Evolutionary conservation across 768 basidiomycete species (phyloP).

Genomic region (Serendipita sp.): DNA sequence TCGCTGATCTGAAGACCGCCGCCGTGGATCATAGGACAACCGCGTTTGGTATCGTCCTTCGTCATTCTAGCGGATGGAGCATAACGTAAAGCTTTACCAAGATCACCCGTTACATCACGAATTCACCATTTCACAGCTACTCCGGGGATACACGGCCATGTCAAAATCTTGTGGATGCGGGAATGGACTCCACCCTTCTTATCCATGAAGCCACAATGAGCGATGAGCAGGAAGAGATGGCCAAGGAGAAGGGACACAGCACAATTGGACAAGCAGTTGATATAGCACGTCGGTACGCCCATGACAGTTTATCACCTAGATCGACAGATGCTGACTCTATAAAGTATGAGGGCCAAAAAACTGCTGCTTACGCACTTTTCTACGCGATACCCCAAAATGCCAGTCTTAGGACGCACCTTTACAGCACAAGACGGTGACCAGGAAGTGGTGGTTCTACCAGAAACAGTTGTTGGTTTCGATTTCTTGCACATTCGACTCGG

Average conservation of each 20-base stretch:
- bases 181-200: conserved; percentile 54
- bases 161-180: conserved; percentile 46
- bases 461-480: conserved; percentile 4
- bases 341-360: conserved; percentile 71
- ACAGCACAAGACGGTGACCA: background rate
- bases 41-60: conserved; percentile 57
- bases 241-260: conserved; percentile 65
- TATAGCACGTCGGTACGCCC: conserved; percentile 48
- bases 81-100: too few species aligned
- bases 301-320: background rate
- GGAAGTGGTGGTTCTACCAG: background rate
- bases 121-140: conserved; percentile 36
- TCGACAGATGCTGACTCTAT: background rate
- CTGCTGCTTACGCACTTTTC: conserved; percentile 94
- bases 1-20: conserved; percentile 49
- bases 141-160: conserved; percentile 85
- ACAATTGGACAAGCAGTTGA: conserved; percentile 81
- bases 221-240: conserved; percentile 64
- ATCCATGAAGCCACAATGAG: conserved; percentile 94
- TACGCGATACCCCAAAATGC: conserved; percentile 80
- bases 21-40: conserved; percentile 57
- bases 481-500: background rate
- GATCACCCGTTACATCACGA: conserved; percentile 21
- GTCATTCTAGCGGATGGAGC: conserved; percentile 60
- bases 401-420: conserved; percentile 18